phyloP scores from a whole-genome alignment of 1,139 yeast genomes.

The Kodamaea sp. region DNA sequence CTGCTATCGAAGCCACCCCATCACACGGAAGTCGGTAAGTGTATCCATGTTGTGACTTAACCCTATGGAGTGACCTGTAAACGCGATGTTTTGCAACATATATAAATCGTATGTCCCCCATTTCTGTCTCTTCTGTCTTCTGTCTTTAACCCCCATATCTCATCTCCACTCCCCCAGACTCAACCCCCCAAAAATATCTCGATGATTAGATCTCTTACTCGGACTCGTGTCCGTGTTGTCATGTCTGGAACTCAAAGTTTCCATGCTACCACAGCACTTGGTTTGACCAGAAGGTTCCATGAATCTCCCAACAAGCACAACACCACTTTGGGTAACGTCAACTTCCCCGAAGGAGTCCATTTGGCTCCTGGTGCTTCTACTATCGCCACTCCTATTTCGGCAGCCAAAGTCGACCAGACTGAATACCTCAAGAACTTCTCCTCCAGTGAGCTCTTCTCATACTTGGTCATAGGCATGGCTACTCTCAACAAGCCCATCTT shows the following conservation, averaged over 20 bases:
- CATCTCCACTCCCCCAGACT: too few relatives aligned
- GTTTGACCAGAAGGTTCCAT: conserved; percentile 13
- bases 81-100: too few relatives aligned
- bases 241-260: not conserved
- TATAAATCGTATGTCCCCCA: too few relatives aligned
- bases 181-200: too few relatives aligned
- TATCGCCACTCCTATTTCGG: not conserved
- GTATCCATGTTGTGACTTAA: not conserved
- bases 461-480: conserved; percentile 65
- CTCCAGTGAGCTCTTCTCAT: conserved; percentile 53
- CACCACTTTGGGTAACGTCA: conserved; percentile 16
- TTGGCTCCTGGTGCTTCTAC: conserved; percentile 1
- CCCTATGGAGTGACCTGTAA: too few relatives aligned
- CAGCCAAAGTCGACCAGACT: conserved; percentile 7
- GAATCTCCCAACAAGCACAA: conserved; percentile 21
- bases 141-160: too few relatives aligned
- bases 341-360: conserved; percentile 8
- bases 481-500: conserved; percentile 65
- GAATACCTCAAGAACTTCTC: conserved; percentile 39
- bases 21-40: not conserved
- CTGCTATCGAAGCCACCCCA: conserved; percentile 1
- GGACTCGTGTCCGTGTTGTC: not conserved
- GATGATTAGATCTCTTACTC: conserved; percentile 3
- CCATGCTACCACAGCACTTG: not conserved
- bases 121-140: too few relatives aligned